These are phyloP conservation scores for Fusarium sarcochroum DNA, from an alignment of 2,329 filamentous ascomycete genomes.

Conservation along the genomic window DNA sequence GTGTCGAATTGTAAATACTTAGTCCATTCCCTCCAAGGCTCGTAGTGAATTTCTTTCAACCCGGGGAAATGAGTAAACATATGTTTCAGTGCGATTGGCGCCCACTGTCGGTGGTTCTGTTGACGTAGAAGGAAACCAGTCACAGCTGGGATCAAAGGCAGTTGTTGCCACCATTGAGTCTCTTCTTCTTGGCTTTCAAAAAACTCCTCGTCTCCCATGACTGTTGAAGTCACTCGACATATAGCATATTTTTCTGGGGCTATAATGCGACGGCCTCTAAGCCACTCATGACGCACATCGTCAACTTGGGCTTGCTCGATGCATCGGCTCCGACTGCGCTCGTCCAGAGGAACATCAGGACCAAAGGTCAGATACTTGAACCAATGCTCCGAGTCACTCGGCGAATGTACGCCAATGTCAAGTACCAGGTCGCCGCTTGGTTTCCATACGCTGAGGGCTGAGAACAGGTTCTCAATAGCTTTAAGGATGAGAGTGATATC, in stretches of 20 bases:
- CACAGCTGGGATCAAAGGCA: conserved; percentile 52
- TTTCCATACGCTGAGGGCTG: conserved; percentile 51
- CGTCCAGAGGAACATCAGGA: conserved; percentile 33
- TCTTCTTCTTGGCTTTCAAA: conserved; percentile 46
- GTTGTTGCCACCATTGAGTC: conserved; percentile 52
- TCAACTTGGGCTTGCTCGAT: neutral
- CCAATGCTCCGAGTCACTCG: conserved; percentile 51
- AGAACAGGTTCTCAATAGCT: conserved; percentile 49
- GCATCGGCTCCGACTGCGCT: conserved; percentile 1
- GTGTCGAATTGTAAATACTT: too few species aligned
- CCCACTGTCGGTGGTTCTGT: conserved; percentile 54
- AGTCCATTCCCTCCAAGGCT: conserved; percentile 57
- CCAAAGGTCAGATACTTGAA: conserved; percentile 50
- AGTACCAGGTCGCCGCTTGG: conserved; percentile 47
- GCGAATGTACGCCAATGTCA: conserved; percentile 54
- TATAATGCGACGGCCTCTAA: conserved; percentile 45
- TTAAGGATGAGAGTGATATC: conserved; percentile 32
- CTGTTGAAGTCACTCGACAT: neutral
- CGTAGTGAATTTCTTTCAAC: conserved; percentile 54
- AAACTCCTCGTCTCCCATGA: conserved; percentile 3
- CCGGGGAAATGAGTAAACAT: conserved; percentile 54
- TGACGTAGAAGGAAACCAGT: conserved; percentile 53
- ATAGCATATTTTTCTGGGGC: conserved; percentile 20
- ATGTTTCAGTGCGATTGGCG: conserved; percentile 47
- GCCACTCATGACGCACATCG: conserved; percentile 10